Percentiles rank a stretch among this genome's conserved stretches.
Evolutionary conservation across 208 protist species (phyloP).

Genomic region (Borovskyia barvae): DNA sequence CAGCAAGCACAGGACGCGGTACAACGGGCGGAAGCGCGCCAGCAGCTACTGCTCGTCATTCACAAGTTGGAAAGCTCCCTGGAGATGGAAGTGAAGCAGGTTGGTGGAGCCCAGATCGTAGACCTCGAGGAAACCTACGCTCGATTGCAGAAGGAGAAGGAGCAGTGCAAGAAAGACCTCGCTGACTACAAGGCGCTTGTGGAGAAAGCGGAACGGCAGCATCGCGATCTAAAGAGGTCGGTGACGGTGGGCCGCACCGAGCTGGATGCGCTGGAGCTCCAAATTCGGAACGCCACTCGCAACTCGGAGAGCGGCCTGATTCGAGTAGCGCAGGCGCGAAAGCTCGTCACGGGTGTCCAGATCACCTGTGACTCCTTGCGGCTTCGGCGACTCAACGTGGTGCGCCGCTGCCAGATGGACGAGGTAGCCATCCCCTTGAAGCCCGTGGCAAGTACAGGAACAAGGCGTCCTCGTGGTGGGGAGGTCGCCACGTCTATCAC

Average conservation of each 20-base stretch:
- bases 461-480: conserved; percentile 41
- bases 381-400: conserved; percentile 64
- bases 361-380: conserved; percentile 81
- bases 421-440: conserved; percentile 75
- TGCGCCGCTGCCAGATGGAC: conserved; percentile 86
- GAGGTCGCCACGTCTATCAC: conserved; percentile 10
- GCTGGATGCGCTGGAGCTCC: conserved; percentile 58
- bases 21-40: conserved; percentile 62
- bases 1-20: conserved; percentile 38
- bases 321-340: conserved; percentile 57
- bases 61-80: conserved; percentile 78
- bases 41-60: conserved; percentile 72
- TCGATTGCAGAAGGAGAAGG: conserved; percentile 45
- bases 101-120: conserved; percentile 30
- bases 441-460: conserved; percentile 27
- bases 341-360: conserved; percentile 67
- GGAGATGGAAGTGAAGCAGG: conserved; percentile 63
- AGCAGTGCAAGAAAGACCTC: conserved; percentile 64
- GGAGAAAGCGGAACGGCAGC: conserved; percentile 46
- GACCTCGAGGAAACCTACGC: conserved; percentile 39
- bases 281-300: conserved; percentile 49
- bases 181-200: conserved; percentile 50
- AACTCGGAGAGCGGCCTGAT: conserved; percentile 55
- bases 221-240: conserved; percentile 30
- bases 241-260: conserved; percentile 36